Base-by-base conservation (phyloP, 768 basidiomycete species). In the Lactarius indigo region DNA sequence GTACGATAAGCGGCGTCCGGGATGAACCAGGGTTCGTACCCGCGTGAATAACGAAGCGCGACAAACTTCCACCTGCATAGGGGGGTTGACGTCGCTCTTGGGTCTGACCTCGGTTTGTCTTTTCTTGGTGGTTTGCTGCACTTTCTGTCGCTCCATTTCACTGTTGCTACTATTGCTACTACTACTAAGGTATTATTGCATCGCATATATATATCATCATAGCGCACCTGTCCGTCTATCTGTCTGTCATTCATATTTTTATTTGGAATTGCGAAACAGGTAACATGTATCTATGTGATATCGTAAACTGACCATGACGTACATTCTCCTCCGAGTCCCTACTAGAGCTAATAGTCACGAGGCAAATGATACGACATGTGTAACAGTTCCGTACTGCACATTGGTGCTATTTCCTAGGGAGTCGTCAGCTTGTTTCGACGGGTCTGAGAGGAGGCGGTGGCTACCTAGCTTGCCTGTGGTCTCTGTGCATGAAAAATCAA, bases 1-100 rank as follows among this genome's bases (percentile, higher is more conserved):
- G 67, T n/a, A 69, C 69, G 23, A 76, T 72, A n/a, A 73, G 70
- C 28, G 89, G 71, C 13, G 87, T 84, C 60, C 76, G 63, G 81
- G 81, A 17, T 86, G 85, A 6, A 80, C 81, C 78, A 77, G 2
- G 82, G 84, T 71, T 82, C 80, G 83, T 81, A 5, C 73, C 75
- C 18, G 70, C 75, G 61, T 67, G 91, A 62, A 83, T 85, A 15
- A 81, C 78, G 1, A 87, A 88, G 72, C 79, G 91, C 37, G 90
- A 91, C 41, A 87, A 89, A 73, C 91, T 93, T 89, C 77, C 92
- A 93, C 72, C 92, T 91, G 0, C 93, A 93, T 71, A 87, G 89
- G 37, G 87, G 91, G 70, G n/a, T n/a, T 90, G 75, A 74, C 61
- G 26, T 8, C 31, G 13, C 15, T 28, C 47, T 50, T 50, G n/a